Conservation (phyloP, 164 flowering plant species). For the Piper betle region DNA sequence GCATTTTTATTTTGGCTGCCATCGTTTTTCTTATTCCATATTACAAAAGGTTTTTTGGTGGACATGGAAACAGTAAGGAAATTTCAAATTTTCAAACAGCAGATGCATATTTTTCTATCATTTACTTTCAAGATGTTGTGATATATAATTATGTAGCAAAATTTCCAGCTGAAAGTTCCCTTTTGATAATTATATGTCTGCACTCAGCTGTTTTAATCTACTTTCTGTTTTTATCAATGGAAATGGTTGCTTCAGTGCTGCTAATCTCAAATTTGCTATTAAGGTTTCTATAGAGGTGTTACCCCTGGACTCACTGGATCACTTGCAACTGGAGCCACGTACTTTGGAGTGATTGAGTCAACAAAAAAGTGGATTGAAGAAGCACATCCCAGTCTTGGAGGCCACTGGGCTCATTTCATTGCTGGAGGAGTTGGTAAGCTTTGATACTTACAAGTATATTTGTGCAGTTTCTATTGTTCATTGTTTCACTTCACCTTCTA, state of each 20-base stretch:
- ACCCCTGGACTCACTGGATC: conserved; percentile 83
- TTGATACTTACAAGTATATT: not conserved
- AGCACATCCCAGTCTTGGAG: conserved; percentile 67
- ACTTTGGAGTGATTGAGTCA: conserved; percentile 91
- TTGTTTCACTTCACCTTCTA: not conserved
- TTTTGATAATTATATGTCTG: not conserved
- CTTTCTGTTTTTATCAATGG: not conserved
- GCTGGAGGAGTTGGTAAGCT: conserved; percentile 78
- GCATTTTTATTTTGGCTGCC: too few relatives aligned
- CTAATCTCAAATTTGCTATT: not conserved
- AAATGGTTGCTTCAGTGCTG: not conserved
- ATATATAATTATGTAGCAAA: too few relatives aligned
- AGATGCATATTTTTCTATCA: too few relatives aligned
- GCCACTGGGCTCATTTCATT: conserved; percentile 93
- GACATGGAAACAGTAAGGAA: too few relatives aligned
- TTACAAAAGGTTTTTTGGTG: too few relatives aligned
- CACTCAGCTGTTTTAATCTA: not conserved
- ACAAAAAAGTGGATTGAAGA: conserved; percentile 86
- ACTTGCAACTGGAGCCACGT: conserved; percentile 95
- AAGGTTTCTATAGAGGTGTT: conserved; percentile 87
- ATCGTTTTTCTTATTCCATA: too few relatives aligned
- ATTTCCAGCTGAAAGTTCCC: too few relatives aligned
- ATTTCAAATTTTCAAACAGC: too few relatives aligned
- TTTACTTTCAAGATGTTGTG: too few relatives aligned
- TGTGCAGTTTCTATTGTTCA: not conserved